Percentiles rank a stretch among this genome's conserved stretches.
Conservation (phyloP, 2,329 filamentous ascomycete species). For the Talaromyces rugulosus region DNA sequence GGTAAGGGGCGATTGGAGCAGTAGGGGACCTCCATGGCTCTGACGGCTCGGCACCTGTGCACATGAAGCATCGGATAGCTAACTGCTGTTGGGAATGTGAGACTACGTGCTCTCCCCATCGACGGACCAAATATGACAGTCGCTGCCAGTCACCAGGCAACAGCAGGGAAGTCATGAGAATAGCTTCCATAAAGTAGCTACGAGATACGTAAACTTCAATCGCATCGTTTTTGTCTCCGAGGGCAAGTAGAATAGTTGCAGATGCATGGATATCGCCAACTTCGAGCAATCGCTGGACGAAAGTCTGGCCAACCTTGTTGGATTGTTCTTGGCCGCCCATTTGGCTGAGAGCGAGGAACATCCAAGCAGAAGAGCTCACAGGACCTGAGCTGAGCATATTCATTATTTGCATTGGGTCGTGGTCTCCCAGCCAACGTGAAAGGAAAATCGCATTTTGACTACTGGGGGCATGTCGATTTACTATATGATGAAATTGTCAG, state of each 20-base stretch:
- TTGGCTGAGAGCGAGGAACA: constrained; percentile 85
- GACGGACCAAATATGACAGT: constrained; percentile 79
- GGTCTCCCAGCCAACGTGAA: constrained; percentile 87
- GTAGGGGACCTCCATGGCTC: constrained; percentile 87
- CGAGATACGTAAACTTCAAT: constrained; percentile 95
- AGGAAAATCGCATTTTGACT: constrained; percentile 78
- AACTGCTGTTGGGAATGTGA: constrained; percentile 82
- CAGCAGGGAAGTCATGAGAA: constrained; percentile 78
- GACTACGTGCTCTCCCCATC: constrained; percentile 92
- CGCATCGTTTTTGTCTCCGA: constrained; percentile 89
- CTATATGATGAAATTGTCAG: constrained; percentile 21
- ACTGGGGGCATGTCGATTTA: constrained; percentile 66
- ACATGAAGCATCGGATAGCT: constrained; percentile 89
- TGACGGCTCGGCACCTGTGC: constrained; percentile 76
- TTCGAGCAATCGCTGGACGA: constrained; percentile 84
- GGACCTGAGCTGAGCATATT: constrained; percentile 70
- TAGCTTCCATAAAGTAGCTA: constrained; percentile 85
- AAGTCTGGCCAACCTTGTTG: constrained; percentile 84
- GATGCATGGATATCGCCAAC: constrained; percentile 88
- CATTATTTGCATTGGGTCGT: constrained; percentile 74
- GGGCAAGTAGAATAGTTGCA: constrained; percentile 84
- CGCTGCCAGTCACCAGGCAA: constrained; percentile 87
- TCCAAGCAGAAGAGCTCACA: constrained; percentile 96
- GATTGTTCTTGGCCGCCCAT: constrained; percentile 76
- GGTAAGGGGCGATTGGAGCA: constrained; percentile 56